Evolutionary conservation across 768 basidiomycete genomes (phyloP).

Genomic region (Serpula lacrymans): DNA sequence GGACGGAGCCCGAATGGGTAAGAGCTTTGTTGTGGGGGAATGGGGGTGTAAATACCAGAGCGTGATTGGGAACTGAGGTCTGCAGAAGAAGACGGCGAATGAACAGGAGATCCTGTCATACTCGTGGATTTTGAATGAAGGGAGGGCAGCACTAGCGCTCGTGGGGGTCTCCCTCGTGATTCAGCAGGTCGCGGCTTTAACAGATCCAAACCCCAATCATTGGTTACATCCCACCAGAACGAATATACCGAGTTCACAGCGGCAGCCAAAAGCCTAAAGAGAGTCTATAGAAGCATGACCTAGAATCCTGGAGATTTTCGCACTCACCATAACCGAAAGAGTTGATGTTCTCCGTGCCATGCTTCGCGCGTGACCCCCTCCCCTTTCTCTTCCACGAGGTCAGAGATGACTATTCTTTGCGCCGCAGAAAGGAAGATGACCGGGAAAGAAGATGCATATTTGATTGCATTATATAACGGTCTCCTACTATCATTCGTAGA

Average conservation of each 20-base stretch:
- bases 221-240: conserved; percentile 99
- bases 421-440: conserved; percentile 93
- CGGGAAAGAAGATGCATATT: conserved; percentile 96
- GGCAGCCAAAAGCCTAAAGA: conserved; percentile 74
- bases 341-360: conserved; percentile 74
- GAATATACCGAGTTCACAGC: conserved; percentile 89
- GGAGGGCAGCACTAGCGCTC: conserved; percentile 44
- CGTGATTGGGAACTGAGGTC: conserved; percentile 10
- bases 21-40: conserved; percentile 20
- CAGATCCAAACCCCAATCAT: conserved; percentile 93
- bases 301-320: background rate
- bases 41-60: conserved; percentile 8
- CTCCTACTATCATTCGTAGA: conserved; percentile 62
- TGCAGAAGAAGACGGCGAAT: conserved; percentile 15
- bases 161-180: conserved; percentile 33
- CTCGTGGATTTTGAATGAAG: conserved; percentile 34
- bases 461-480: conserved; percentile 86
- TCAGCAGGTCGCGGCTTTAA: conserved; percentile 39
- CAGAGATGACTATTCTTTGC: conserved; percentile 69
- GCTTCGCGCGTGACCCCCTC: conserved; percentile 37
- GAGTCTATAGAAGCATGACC: too few relatives aligned
- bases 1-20: conserved; percentile 75
- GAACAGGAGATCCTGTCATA: conserved; percentile 20
- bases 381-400: conserved; percentile 50
- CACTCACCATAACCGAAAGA: conserved; percentile 83